Percentiles rank a stretch among this genome's conserved stretches.
Conservation (phyloP, 2,329 filamentous ascomycete genomes). For the Phialocephala sp. region DNA sequence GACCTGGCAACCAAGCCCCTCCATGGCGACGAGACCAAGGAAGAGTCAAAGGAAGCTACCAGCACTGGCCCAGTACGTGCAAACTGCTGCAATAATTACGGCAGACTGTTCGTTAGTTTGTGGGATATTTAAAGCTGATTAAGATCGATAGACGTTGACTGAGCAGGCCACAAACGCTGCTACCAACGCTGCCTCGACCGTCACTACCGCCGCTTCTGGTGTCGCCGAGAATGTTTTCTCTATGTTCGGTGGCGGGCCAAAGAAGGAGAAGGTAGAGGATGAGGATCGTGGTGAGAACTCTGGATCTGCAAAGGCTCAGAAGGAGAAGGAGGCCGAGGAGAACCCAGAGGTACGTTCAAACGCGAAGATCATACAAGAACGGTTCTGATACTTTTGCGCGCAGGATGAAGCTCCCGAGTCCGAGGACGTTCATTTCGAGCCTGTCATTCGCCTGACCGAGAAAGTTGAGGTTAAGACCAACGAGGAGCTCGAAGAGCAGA, state of each 20-base stretch:
- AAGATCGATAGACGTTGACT: constrained; percentile 37
- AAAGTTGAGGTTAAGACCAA: constrained; percentile 98
- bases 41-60: constrained; percentile 33
- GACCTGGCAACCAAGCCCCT: constrained; percentile 49
- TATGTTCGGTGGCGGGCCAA: constrained; percentile 97
- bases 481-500: constrained; percentile 96
- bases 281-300: constrained; percentile 85
- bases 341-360: constrained; percentile 41
- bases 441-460: constrained; percentile 93
- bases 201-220: constrained; percentile 47
- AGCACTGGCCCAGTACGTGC: constrained; percentile 34
- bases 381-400: constrained; percentile 27
- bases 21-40: constrained; percentile 31
- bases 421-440: constrained; percentile 95
- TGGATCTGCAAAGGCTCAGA: constrained; percentile 83
- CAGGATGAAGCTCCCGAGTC: constrained; percentile 81
- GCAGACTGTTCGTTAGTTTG: background rate
- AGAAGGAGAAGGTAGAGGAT: constrained; percentile 93
- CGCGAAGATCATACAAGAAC: constrained; percentile 4
- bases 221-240: constrained; percentile 78
- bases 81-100: background rate
- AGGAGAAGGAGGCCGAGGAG: constrained; percentile 52
- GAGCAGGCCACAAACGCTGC: constrained; percentile 45
- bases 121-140: constrained; percentile 24
- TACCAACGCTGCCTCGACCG: constrained; percentile 47